phyloP scores from a whole-genome alignment of 257 asterid species.

The Haberlea rhodopensis region DNA sequence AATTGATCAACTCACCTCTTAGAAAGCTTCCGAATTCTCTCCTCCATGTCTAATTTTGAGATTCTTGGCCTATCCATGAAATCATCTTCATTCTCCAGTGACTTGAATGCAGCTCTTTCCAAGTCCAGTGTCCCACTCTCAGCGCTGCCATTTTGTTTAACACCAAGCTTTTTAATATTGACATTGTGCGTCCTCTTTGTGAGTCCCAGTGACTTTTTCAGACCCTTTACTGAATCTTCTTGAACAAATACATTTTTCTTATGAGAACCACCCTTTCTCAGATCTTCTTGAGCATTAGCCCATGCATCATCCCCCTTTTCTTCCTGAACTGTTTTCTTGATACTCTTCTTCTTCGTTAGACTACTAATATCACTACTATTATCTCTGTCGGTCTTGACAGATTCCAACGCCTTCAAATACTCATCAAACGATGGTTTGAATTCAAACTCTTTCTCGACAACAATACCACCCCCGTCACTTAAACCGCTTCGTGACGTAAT shows the following conservation, averaged over 20 bases:
- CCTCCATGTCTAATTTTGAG: constrained; percentile 81
- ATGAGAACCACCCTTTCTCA: constrained; percentile 25
- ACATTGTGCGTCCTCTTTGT: constrained; percentile 22
- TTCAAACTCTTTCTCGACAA: constrained; percentile 52
- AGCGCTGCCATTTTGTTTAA: constrained; percentile 24
- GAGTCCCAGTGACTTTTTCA: background rate
- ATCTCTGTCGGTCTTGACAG: constrained; percentile 47
- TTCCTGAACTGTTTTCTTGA: constrained; percentile 27
- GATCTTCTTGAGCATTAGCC: constrained; percentile 22
- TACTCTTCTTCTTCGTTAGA: constrained; percentile 26
- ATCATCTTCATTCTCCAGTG: constrained; percentile 43
- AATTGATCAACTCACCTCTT: constrained; percentile 51
- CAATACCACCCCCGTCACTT: constrained; percentile 29
- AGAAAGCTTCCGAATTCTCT: constrained; percentile 87
- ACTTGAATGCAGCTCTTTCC: constrained; percentile 80
- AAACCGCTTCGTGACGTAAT: constrained; percentile 25
- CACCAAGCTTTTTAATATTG: background rate
- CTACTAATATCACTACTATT: background rate
- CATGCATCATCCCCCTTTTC: constrained; percentile 29
- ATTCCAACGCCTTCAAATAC: constrained; percentile 81
- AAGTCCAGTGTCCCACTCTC: constrained; percentile 28
- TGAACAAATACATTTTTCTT: constrained; percentile 24
- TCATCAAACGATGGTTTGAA: constrained; percentile 79
- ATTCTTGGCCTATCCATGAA: constrained; percentile 54
- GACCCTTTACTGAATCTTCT: constrained; percentile 23